Evolutionary conservation across 305 asterid species (phyloP).

Genomic region (Ajuga reptans): DNA sequence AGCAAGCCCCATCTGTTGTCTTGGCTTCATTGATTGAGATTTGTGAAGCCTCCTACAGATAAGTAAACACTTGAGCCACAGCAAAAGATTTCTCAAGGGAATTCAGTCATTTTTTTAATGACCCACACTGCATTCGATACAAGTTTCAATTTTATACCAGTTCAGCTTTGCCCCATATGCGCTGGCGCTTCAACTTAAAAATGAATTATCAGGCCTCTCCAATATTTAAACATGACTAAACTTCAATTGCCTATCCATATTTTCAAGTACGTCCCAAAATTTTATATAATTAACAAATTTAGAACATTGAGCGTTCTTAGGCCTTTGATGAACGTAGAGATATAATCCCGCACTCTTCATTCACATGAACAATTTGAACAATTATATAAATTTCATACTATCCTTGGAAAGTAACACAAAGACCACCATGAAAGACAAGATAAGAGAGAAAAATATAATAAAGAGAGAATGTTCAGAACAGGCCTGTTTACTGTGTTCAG

Average conservation of each 20-base stretch:
- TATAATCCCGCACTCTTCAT: not conserved
- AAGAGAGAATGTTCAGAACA: not conserved
- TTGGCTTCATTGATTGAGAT: slow-evolving; percentile 48
- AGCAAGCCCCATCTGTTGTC: slow-evolving; percentile 68
- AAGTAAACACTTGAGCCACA: slow-evolving; percentile 21
- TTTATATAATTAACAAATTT: not conserved
- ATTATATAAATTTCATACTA: not conserved
- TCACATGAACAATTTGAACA: not conserved
- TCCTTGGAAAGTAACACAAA: not conserved
- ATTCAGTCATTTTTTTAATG: slow-evolving; percentile 15
- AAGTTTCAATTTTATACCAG: not conserved
- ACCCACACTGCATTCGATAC: not conserved
- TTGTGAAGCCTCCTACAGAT: slow-evolving; percentile 65
- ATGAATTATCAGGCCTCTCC: not conserved
- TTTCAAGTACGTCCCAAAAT: not conserved
- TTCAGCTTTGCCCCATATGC: not conserved
- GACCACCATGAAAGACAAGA: not conserved
- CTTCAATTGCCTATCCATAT: not conserved
- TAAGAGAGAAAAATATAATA: not conserved
- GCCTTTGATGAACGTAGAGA: not conserved
- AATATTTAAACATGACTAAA: not conserved
- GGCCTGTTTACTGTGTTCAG: not conserved
- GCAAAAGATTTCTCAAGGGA: slow-evolving; percentile 10
- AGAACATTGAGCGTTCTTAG: not conserved
- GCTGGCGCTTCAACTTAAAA: not conserved